Percentiles rank a stretch among this genome's conserved stretches.
Evolutionary conservation across 768 basidiomycete genomes (phyloP).

Genomic region (Tephrocybe sp.): DNA sequence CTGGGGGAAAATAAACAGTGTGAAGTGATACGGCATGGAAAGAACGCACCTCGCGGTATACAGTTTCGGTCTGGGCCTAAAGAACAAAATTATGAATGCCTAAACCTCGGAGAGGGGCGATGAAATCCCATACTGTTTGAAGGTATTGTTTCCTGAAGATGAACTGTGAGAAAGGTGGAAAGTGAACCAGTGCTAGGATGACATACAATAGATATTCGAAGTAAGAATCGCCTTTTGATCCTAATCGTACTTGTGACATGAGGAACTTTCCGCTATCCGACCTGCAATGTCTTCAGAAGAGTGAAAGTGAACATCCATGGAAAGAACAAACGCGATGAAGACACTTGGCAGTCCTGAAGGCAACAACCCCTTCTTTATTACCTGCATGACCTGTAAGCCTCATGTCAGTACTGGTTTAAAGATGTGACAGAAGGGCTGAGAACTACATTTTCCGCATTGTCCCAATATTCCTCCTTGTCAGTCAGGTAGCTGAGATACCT

Average conservation of each 20-base stretch:
- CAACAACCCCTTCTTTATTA: constrained; percentile 58
- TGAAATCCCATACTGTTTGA: constrained; percentile 56
- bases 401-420: background rate
- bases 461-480: constrained; percentile 80
- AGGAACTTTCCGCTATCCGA: constrained; percentile 44
- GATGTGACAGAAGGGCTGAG: background rate
- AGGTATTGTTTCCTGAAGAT: constrained; percentile 69
- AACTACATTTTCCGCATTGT: constrained; percentile 68
- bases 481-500: constrained; percentile 80
- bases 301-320: background rate
- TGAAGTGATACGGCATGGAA: background rate
- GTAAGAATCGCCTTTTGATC: constrained; percentile 92
- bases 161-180: background rate
- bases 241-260: constrained; percentile 78
- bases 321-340: constrained; percentile 62
- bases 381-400: constrained; percentile 51
- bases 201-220: constrained; percentile 86
- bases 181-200: background rate
- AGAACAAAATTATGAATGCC: background rate
- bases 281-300: constrained; percentile 19
- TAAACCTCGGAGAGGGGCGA: background rate
- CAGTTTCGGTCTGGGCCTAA: constrained; percentile 69
- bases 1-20: constrained; percentile 30
- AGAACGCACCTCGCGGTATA: constrained; percentile 66
- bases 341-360: constrained; percentile 79